These are phyloP conservation scores for Hibiscus trionum DNA, from an alignment of 345 rosid genomes.

Conservation along the genomic window DNA sequence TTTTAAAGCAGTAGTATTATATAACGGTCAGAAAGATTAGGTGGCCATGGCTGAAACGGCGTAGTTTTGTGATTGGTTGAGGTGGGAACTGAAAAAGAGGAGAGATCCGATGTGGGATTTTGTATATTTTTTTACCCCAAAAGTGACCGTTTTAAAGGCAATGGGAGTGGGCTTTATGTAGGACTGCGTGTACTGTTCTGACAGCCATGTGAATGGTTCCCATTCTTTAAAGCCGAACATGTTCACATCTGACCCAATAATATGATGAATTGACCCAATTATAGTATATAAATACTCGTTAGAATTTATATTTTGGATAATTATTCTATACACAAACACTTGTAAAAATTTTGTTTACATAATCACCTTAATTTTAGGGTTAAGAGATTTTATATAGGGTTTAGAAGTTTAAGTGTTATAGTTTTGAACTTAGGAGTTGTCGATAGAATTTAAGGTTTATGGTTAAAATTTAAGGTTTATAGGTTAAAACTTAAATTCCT, in stretches of 20 bases:
- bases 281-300: not conserved
- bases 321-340: no score
- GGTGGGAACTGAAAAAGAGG: not conserved
- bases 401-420: no score
- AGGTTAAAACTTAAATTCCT: no score
- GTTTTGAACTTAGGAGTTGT: no score
- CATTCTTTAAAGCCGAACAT: not conserved
- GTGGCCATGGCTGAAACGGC: not conserved
- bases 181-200: not conserved
- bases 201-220: conserved; percentile 2
- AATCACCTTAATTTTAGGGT: no score
- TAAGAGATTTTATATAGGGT: no score
- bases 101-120: not conserved
- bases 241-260: conserved; percentile 1
- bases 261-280: not conserved
- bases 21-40: not conserved
- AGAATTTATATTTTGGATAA: no score
- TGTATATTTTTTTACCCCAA: not conserved
- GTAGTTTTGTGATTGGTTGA: not conserved
- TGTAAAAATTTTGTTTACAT: no score
- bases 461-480: no score
- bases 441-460: no score
- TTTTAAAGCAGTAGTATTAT: not conserved
- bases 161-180: not conserved
- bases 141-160: conserved; percentile 26